A percentile compares a stretch with the other conserved stretches of the same genome.
Conservation (phyloP, 257 asterid genomes). For the Penstemon eatonii region DNA sequence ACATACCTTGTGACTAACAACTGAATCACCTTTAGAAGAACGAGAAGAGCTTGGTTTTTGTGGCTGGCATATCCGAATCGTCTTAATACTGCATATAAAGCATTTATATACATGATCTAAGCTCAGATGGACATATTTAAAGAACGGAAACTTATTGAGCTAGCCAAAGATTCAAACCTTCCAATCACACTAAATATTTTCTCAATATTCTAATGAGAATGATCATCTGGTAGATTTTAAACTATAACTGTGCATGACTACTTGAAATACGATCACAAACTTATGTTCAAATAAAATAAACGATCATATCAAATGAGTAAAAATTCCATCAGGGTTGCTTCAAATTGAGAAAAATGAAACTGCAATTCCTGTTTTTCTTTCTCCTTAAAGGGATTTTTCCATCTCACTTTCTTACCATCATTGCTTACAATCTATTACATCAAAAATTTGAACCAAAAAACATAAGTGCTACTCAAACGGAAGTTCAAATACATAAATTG, state of each 20-base stretch:
- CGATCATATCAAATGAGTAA: no score
- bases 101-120: background rate
- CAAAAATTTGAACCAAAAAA: no score
- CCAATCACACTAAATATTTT: conserved; percentile 88
- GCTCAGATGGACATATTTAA: background rate
- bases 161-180: conserved; percentile 37
- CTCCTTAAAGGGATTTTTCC: conserved; percentile 68
- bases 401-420: conserved; percentile 86
- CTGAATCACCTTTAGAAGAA: conserved; percentile 64
- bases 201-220: conserved; percentile 94
- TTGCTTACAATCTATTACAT: conserved; percentile 61
- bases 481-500: background rate
- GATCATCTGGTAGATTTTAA: conserved; percentile 94
- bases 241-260: conserved; percentile 85
- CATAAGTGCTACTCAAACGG: no score
- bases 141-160: background rate
- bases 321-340: background rate
- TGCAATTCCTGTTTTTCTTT: conserved; percentile 89
- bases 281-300: background rate
- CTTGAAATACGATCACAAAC: background rate
- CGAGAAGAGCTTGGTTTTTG: conserved; percentile 73
- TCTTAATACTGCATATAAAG: conserved; percentile 53
- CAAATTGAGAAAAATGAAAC: conserved; percentile 31
- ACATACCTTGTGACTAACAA: conserved; percentile 78
- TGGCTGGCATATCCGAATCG: conserved; percentile 91